Evolutionary conservation across 2,329 filamentous ascomycete species (phyloP).

Genomic region (Chaetothyriales sp.): DNA sequence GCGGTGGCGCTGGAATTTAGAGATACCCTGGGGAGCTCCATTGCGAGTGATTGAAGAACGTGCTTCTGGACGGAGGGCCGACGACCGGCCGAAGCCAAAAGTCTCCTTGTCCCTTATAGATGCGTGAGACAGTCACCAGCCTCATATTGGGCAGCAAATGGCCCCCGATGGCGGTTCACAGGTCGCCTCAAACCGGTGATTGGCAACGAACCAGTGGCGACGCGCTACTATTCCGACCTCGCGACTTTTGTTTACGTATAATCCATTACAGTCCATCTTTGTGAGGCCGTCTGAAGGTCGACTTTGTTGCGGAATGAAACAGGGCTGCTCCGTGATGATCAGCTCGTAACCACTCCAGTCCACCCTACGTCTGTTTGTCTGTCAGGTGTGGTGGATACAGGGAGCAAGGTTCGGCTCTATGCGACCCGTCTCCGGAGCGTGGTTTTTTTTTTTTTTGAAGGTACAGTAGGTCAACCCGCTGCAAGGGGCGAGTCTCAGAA

Average conservation of each 20-base stretch:
- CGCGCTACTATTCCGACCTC: neutral
- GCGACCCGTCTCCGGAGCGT: neutral
- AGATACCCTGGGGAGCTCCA: conserved; percentile 23
- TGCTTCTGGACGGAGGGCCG: neutral
- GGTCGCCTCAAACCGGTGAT: neutral
- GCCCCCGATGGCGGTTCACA: neutral
- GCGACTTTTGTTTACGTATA: neutral
- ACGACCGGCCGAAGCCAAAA: neutral
- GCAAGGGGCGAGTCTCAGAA: neutral
- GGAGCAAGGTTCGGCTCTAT: neutral
- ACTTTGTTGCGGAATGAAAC: neutral
- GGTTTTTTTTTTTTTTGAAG: too few relatives aligned
- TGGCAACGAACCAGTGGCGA: neutral
- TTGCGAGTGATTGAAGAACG: conserved; percentile 13
- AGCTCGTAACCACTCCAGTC: neutral
- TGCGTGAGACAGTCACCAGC: neutral
- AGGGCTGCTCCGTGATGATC: neutral
- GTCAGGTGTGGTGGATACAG: neutral
- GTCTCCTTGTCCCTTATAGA: neutral
- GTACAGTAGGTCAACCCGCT: neutral
- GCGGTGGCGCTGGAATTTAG: conserved; percentile 28
- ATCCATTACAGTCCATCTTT: neutral
- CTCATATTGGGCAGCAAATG: conserved; percentile 1
- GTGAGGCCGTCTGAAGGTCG: neutral
- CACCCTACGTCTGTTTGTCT: neutral